Evolutionary conservation across 805 yeast species (phyloP).

Genomic region (Barnettozyma botsteinii): DNA sequence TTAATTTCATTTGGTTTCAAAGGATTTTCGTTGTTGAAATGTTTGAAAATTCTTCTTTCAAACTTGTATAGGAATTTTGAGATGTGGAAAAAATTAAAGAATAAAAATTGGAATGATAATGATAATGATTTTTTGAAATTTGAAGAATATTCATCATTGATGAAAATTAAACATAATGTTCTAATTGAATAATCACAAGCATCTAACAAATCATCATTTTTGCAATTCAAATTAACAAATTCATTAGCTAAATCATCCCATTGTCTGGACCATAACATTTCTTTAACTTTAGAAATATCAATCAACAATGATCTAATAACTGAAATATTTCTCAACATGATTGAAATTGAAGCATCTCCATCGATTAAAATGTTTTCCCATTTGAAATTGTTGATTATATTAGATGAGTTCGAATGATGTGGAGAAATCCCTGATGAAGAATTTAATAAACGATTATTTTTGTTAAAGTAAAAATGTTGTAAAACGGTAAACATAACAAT

Average conservation of each 20-base stretch:
- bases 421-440: slow-evolving; percentile 31
- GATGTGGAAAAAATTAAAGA: slow-evolving; percentile 24
- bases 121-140: slow-evolving; percentile 21
- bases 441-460: slow-evolving; percentile 28
- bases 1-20: slow-evolving; percentile 15
- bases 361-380: slow-evolving; percentile 28
- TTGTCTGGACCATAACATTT: slow-evolving; percentile 34
- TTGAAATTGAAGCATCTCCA: slow-evolving; percentile 28
- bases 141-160: slow-evolving; percentile 23
- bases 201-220: slow-evolving; percentile 24
- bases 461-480: slow-evolving; percentile 29
- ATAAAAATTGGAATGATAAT: slow-evolving; percentile 19
- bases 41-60: slow-evolving; percentile 19
- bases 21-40: slow-evolving; percentile 7
- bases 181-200: slow-evolving; percentile 26
- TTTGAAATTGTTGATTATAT: slow-evolving; percentile 32
- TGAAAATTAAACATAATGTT: slow-evolving; percentile 20
- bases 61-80: slow-evolving; percentile 22
- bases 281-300: slow-evolving; percentile 32
- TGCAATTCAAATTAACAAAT: slow-evolving; percentile 17
- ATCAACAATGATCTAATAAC: slow-evolving; percentile 31
- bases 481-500: slow-evolving; percentile 38
- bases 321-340: slow-evolving; percentile 31
- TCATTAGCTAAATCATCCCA: slow-evolving; percentile 24
- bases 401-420: slow-evolving; percentile 35